Percentiles rank a stretch among this genome's conserved stretches.
Evolutionary conservation across 192 early-diverging fungal genomes (phyloP).

Genomic region (Coemansia nantahalensis): DNA sequence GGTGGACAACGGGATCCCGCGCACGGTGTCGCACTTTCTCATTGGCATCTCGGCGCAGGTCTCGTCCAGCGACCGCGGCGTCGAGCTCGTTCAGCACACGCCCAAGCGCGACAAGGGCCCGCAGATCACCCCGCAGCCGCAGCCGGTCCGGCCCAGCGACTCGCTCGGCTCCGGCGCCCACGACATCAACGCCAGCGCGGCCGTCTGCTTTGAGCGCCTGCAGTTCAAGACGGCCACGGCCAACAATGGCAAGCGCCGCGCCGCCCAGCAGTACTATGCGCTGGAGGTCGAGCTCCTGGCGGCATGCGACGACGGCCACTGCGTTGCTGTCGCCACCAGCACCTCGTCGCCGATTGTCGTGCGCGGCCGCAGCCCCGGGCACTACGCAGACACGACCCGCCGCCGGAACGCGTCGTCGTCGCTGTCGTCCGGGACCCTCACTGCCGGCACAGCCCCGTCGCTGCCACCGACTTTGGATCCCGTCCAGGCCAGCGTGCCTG

Average conservation of each 20-base stretch:
- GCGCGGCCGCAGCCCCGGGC: constrained; percentile 89
- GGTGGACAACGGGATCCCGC: constrained; percentile 51
- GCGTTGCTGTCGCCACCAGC: constrained; percentile 61
- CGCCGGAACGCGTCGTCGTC: not conserved
- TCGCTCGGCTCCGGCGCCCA: constrained; percentile 9
- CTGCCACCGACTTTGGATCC: constrained; percentile 1
- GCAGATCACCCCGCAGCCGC: constrained; percentile 67
- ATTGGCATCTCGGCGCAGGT: constrained; percentile 77
- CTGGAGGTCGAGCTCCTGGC: constrained; percentile 77
- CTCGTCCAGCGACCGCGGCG: constrained; percentile 65
- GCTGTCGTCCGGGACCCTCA: not conserved
- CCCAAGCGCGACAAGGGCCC: constrained; percentile 94
- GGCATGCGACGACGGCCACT: constrained; percentile 59
- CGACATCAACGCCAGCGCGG: constrained; percentile 38
- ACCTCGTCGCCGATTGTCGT: constrained; percentile 86
- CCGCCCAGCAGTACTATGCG: constrained; percentile 95
- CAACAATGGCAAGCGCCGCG: constrained; percentile 91
- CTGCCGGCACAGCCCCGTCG: not conserved
- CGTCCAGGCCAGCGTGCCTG: no score
- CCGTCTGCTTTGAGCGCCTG: constrained; percentile 85
- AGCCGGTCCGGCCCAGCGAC: constrained; percentile 59
- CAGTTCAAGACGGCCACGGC: constrained; percentile 98
- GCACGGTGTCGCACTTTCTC: constrained; percentile 65
- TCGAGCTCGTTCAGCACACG: constrained; percentile 85
- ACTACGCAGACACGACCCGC: constrained; percentile 67